A percentile compares a stretch with the other conserved stretches of the same genome.
Evolutionary conservation across 1,284 basidiomycete species (phyloP).

Genomic region (Amylostereum chailletii): DNA sequence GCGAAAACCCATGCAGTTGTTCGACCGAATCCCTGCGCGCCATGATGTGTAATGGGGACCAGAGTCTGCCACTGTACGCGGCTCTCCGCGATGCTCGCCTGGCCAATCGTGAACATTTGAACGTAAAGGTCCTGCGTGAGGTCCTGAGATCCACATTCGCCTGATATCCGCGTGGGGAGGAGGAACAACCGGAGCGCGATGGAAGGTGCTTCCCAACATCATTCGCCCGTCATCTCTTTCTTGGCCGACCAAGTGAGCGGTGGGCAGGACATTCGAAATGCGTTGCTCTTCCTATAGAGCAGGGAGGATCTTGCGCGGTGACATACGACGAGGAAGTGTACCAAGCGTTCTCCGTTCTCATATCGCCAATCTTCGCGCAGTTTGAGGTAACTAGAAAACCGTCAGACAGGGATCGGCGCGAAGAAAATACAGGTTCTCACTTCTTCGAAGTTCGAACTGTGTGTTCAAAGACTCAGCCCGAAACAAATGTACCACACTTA

Average conservation of each 20-base stretch:
- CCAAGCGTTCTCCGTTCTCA: slow-evolving; percentile 65
- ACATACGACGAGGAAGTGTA: no score
- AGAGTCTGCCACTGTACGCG: slow-evolving; percentile 88
- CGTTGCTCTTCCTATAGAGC: slow-evolving; percentile 85
- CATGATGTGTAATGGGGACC: slow-evolving; percentile 82
- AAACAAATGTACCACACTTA: slow-evolving; percentile 94
- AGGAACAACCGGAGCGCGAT: slow-evolving; percentile 88
- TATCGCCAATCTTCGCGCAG: slow-evolving; percentile 76
- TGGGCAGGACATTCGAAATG: slow-evolving; percentile 73
- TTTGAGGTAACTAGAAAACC: slow-evolving; percentile 67
- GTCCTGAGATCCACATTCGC: slow-evolving; percentile 89
- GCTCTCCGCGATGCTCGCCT: slow-evolving; percentile 90
- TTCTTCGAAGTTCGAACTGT: slow-evolving; percentile 72
- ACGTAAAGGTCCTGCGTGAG: slow-evolving; percentile 94
- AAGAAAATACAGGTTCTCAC: not conserved
- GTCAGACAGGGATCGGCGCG: slow-evolving; percentile 4
- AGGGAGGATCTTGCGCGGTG: no score
- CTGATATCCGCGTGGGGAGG: slow-evolving; percentile 87
- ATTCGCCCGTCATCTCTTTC: slow-evolving; percentile 80
- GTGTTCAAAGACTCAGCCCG: slow-evolving; percentile 72
- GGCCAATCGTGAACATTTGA: slow-evolving; percentile 91
- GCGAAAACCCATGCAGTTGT: no score
- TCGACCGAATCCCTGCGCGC: slow-evolving; percentile 78
- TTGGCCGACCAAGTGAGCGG: slow-evolving; percentile 90
- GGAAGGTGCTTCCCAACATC: slow-evolving; percentile 85